Evolutionary conservation across 23 red algal species (phyloP).

Genomic region (Gracilaria domingensis): DNA sequence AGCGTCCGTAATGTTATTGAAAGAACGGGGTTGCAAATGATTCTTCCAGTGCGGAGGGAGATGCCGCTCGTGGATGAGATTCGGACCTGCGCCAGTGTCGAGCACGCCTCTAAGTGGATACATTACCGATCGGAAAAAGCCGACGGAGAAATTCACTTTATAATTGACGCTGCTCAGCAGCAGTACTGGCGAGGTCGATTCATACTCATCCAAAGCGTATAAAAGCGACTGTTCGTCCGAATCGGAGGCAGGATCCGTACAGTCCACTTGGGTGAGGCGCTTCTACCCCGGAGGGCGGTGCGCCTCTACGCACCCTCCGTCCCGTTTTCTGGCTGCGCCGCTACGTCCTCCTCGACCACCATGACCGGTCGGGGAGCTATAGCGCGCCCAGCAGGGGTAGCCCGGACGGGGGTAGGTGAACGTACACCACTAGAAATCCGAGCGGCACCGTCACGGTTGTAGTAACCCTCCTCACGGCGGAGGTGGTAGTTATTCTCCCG

Average conservation of each 20-base stretch:
- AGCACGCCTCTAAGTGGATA: constrained; percentile 17
- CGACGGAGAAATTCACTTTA: constrained; percentile 20
- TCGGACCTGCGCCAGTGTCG: constrained; percentile 35
- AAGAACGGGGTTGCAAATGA: neutral
- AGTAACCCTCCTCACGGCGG: neutral
- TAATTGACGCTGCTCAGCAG: neutral
- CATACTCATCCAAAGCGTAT: neutral
- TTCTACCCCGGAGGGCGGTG: neutral
- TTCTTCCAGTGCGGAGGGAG: neutral
- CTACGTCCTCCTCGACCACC: neutral
- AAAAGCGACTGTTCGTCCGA: neutral
- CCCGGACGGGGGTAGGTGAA: neutral
- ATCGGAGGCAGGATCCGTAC: neutral
- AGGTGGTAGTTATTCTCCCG: no score
- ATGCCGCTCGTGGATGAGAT: constrained; percentile 10
- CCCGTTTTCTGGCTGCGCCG: neutral
- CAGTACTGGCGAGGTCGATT: neutral
- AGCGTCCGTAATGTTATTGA: neutral
- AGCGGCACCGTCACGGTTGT: neutral
- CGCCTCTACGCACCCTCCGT: neutral
- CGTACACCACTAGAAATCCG: neutral
- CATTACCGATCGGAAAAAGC: constrained; percentile 24
- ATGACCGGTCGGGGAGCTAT: neutral
- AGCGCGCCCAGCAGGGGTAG: neutral
- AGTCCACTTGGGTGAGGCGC: neutral